phyloP scores from a whole-genome alignment of 768 basidiomycete genomes.

The Coprinopsis cinerea region DNA sequence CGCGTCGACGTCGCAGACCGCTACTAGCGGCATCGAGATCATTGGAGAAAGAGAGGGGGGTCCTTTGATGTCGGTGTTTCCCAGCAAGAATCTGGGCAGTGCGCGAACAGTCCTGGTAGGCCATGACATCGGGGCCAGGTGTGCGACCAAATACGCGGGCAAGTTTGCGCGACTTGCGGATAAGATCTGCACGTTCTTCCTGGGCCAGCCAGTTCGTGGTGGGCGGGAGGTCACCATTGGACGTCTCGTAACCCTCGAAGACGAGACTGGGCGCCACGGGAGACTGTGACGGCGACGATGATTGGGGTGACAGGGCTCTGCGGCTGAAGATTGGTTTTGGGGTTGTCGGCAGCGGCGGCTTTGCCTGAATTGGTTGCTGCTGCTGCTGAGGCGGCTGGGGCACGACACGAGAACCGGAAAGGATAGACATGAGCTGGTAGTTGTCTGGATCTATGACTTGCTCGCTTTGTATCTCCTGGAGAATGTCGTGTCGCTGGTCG shows the following conservation, averaged over 20 bases:
- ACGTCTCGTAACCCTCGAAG: conserved; percentile 11
- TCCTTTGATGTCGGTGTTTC: conserved; percentile 12
- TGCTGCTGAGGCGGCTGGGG: conserved; percentile 27
- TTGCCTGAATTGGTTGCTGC: neutral
- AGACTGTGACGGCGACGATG: conserved; percentile 18
- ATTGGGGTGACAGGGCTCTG: conserved; percentile 16
- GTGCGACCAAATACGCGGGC: conserved; percentile 74
- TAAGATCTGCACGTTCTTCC: conserved; percentile 63
- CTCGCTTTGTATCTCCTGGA: conserved; percentile 15
- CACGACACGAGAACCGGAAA: conserved; percentile 22
- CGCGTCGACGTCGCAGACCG: conserved; percentile 7
- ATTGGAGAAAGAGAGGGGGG: conserved; percentile 19
- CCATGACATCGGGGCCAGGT: conserved; percentile 41
- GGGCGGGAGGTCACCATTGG: conserved; percentile 37
- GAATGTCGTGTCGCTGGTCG: conserved; percentile 10
- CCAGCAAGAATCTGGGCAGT: conserved; percentile 1
- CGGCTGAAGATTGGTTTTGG: conserved; percentile 43
- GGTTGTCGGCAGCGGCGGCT: conserved; percentile 33
- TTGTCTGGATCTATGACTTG: conserved; percentile 10
- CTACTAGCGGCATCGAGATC: conserved; percentile 13
- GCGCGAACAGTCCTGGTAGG: conserved; percentile 22
- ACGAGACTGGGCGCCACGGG: conserved; percentile 9
- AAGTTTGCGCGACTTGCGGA: conserved; percentile 72
- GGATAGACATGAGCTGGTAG: conserved; percentile 18
- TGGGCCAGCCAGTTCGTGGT: conserved; percentile 64